Conservation (phyloP, 1,284 basidiomycete species). For the Pseudozyma pruni region DNA sequence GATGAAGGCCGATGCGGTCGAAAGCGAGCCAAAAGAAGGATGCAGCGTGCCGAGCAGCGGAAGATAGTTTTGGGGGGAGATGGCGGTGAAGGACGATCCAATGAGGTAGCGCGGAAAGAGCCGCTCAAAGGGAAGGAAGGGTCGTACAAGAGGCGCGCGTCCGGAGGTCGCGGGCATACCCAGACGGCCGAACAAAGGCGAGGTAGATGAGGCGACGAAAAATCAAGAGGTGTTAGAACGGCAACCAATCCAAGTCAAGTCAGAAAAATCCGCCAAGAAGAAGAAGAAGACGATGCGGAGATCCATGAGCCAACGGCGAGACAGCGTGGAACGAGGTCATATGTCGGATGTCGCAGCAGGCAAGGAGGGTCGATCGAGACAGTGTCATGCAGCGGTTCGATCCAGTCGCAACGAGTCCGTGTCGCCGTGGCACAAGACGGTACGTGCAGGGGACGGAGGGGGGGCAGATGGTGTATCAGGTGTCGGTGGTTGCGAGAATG, state of each 20-base stretch:
- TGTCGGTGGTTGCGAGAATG: no score
- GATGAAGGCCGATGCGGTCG: neutral
- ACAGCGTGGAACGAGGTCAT: neutral
- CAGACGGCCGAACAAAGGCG: neutral
- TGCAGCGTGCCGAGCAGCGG: neutral
- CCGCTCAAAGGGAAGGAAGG: constrained; percentile 3
- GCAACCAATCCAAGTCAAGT: neutral
- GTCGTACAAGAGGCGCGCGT: constrained; percentile 9
- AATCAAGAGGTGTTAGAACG: constrained; percentile 20
- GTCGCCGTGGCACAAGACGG: no score
- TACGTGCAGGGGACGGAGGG: no score
- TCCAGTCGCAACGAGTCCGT: no score
- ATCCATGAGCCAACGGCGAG: no score
- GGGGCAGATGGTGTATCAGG: no score
- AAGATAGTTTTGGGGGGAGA: constrained; percentile 1
- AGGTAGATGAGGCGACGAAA: constrained; percentile 2
- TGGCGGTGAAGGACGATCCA: neutral
- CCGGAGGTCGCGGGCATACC: constrained; percentile 38
- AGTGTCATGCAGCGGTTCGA: no score
- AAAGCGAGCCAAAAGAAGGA: neutral
- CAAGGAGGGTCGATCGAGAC: constrained; percentile 1
- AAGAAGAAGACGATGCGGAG: neutral
- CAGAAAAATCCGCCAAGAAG: constrained; percentile 1
- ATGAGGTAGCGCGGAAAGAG: constrained; percentile 30
- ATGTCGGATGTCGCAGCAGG: no score